A percentile compares a stretch with the other conserved stretches of the same genome.
Conservation (phyloP, 345 rosid species). For the Salix suchowensis region DNA sequence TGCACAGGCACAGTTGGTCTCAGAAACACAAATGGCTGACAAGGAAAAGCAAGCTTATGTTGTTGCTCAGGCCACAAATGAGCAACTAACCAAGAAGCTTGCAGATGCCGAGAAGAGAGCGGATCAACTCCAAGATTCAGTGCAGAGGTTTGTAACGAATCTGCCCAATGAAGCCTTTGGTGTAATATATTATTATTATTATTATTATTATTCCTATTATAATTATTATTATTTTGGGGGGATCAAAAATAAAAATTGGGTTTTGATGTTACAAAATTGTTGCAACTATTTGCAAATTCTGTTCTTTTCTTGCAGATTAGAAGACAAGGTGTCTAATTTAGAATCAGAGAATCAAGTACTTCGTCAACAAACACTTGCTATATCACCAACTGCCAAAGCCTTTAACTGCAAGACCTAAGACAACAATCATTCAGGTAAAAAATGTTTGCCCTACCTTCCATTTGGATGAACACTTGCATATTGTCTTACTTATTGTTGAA, state of each 20-base stretch:
- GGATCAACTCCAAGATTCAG: constrained; percentile 85
- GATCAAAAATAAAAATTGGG: not conserved
- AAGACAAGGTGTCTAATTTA: constrained; percentile 83
- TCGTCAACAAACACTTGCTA: constrained; percentile 83
- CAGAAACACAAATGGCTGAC: constrained; percentile 56
- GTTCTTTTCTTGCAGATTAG: constrained; percentile 42
- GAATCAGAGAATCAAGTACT: constrained; percentile 95
- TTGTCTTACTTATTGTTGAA: constrained; percentile 12
- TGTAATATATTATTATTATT: too few species aligned
- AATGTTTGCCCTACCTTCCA: constrained; percentile 10
- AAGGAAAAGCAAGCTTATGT: constrained; percentile 45
- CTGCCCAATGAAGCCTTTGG: not conserved
- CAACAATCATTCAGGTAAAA: constrained; percentile 60
- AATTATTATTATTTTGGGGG: too few species aligned
- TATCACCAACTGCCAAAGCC: constrained; percentile 80
- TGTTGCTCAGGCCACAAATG: constrained; percentile 56
- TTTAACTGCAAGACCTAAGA: constrained; percentile 53
- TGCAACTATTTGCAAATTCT: not conserved
- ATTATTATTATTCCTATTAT: too few species aligned
- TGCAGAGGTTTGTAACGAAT: constrained; percentile 66
- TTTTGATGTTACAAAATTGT: not conserved
- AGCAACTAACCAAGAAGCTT: constrained; percentile 59
- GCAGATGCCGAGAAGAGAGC: constrained; percentile 66
- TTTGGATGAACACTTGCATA: not conserved
- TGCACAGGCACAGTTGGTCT: constrained; percentile 50